These are phyloP conservation scores for Phytophthora uliginosa DNA, from an alignment of 352 stramenopile species.

Conservation along the genomic window DNA sequence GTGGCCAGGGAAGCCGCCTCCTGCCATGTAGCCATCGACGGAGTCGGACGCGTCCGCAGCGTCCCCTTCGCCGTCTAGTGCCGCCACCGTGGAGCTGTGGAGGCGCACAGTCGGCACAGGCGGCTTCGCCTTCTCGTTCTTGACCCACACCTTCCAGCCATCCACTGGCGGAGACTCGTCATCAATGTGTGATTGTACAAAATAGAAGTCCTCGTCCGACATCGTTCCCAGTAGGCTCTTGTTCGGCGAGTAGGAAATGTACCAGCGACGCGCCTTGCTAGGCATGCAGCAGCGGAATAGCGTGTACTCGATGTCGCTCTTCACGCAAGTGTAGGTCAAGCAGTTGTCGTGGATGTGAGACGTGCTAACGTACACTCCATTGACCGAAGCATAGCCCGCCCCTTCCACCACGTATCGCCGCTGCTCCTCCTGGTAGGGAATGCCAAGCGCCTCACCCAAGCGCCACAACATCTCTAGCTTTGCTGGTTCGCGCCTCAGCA, in stretches of 20 bases:
- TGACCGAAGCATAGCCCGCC: conserved; percentile 92
- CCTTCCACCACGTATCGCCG: conserved; percentile 90
- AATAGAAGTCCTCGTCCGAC: conserved; percentile 92
- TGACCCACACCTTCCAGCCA: conserved; percentile 90
- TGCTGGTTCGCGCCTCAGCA: conserved; percentile 75
- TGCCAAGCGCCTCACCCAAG: conserved; percentile 67
- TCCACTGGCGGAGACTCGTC: conserved; percentile 81
- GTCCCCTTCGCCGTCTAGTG: conserved; percentile 53
- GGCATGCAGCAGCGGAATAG: conserved; percentile 99
- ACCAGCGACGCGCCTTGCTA: conserved; percentile 98
- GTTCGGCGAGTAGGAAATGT: conserved; percentile 97
- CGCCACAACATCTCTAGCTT: conserved; percentile 81
- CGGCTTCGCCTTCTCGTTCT: conserved; percentile 83
- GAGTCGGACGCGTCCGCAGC: conserved; percentile 79
- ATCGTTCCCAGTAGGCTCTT: conserved; percentile 87
- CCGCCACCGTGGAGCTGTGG: conserved; percentile 72
- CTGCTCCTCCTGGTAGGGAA: conserved; percentile 81
- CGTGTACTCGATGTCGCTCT: conserved; percentile 89
- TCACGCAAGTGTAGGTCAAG: conserved; percentile 74
- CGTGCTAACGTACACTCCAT: conserved; percentile 95
- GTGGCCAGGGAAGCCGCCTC: conserved; percentile 27
- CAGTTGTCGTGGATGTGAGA: conserved; percentile 79
- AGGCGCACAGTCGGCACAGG: conserved; percentile 77
- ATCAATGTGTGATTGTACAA: conserved; percentile 84
- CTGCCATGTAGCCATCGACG: conserved; percentile 68